Conservation (phyloP, 768 basidiomycete species). For the Suillus fuscotomentosus region DNA sequence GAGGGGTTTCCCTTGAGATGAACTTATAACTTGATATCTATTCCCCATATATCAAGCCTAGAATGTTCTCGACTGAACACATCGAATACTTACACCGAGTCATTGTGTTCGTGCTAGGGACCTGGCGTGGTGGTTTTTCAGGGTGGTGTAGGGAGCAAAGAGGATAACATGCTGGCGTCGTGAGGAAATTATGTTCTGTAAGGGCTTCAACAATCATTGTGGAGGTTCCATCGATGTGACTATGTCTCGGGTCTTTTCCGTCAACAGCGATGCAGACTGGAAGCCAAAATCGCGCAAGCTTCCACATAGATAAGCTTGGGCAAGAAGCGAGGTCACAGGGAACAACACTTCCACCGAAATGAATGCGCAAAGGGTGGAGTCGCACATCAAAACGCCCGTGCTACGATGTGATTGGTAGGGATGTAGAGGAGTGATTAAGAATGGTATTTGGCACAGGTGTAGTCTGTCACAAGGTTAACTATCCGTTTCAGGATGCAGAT, state of each 20-base stretch:
- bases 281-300: conserved; percentile 20
- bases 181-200: background rate
- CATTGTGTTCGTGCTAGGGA: background rate
- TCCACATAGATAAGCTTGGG: conserved; percentile 3
- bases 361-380: conserved; percentile 8
- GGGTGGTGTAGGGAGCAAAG: background rate
- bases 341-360: conserved; percentile 13
- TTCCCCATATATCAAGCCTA: background rate
- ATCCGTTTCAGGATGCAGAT: background rate
- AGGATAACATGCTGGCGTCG: background rate
- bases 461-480: background rate
- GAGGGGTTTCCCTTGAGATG: background rate
- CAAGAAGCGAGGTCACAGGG: conserved; percentile 15
- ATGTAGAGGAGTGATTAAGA: conserved; percentile 1
- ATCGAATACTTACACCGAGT: background rate
- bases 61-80: background rate
- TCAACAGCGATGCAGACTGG: conserved; percentile 2
- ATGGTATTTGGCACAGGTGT: background rate
- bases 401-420: conserved; percentile 26
- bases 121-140: background rate
- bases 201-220: background rate
- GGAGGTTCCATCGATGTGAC: background rate
- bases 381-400: conserved; percentile 11
- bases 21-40: background rate
- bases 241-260: background rate